phyloP scores from a whole-genome alignment of 345 rosid species.

The Ailanthus altissimus region DNA sequence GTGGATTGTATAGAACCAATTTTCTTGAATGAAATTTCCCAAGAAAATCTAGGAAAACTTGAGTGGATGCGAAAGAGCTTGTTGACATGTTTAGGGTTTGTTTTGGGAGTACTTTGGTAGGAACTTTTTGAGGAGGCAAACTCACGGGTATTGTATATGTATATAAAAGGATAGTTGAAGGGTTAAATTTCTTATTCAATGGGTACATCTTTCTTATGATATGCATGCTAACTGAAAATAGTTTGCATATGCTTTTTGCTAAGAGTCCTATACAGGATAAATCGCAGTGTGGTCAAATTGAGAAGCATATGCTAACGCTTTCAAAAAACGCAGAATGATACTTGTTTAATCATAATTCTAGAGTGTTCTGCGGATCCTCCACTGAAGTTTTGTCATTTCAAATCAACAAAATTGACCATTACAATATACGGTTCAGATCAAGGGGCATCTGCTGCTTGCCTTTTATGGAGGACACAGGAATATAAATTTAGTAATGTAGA shows the following conservation, averaged over 20 bases:
- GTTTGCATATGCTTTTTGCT: neutral
- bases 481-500: no score
- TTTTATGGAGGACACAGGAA: neutral
- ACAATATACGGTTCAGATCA: neutral
- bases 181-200: neutral
- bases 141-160: neutral
- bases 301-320: neutral
- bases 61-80: slow-evolving; percentile 10
- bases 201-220: neutral
- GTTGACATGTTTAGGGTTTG: neutral
- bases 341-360: neutral
- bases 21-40: slow-evolving; percentile 32
- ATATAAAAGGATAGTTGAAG: neutral
- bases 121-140: neutral
- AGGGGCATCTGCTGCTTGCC: neutral
- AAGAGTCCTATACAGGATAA: neutral
- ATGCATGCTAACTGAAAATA: neutral
- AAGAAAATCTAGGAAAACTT: slow-evolving; percentile 14
- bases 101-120: neutral
- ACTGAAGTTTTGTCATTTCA: neutral
- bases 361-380: no score
- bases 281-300: neutral
- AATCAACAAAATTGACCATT: neutral
- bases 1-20: slow-evolving; percentile 30
- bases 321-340: neutral